A percentile compares a stretch with the other conserved stretches of the same genome.
Evolutionary conservation across 306 rosid species (phyloP).

Genomic region (Gastrolobium villosum): DNA sequence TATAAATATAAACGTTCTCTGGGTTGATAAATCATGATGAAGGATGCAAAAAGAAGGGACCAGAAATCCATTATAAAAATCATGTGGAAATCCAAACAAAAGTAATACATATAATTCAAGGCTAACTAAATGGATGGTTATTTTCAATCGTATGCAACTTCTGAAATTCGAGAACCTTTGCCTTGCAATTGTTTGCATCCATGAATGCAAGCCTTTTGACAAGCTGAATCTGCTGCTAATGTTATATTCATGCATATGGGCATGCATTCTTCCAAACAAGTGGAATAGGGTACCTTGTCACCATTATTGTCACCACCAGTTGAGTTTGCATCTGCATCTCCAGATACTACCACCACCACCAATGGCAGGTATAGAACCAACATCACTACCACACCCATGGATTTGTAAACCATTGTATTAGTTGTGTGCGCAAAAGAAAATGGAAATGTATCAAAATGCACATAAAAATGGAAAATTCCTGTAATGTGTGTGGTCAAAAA

Average conservation of each 20-base stretch:
- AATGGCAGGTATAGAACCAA: slow-evolving; percentile 26
- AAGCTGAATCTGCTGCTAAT: not conserved
- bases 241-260: slow-evolving; percentile 48
- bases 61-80: not conserved
- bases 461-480: slow-evolving; percentile 1
- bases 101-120: not conserved
- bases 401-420: slow-evolving; percentile 38
- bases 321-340: not conserved
- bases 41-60: not conserved
- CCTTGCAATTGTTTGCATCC: slow-evolving; percentile 53
- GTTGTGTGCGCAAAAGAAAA: slow-evolving; percentile 12
- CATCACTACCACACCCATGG: slow-evolving; percentile 1
- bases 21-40: not conserved
- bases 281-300: not conserved
- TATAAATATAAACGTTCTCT: not conserved
- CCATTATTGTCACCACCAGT: not conserved
- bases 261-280: slow-evolving; percentile 33
- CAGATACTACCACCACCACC: not conserved
- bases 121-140: not conserved
- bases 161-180: slow-evolving; percentile 23
- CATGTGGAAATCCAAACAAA: not conserved
- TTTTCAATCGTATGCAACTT: not conserved
- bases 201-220: slow-evolving; percentile 33
- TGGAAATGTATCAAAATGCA: not conserved
- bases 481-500: slow-evolving; percentile 18